phyloP scores from a whole-genome alignment of 1,284 basidiomycete species.

The Ustilago sp. region DNA sequence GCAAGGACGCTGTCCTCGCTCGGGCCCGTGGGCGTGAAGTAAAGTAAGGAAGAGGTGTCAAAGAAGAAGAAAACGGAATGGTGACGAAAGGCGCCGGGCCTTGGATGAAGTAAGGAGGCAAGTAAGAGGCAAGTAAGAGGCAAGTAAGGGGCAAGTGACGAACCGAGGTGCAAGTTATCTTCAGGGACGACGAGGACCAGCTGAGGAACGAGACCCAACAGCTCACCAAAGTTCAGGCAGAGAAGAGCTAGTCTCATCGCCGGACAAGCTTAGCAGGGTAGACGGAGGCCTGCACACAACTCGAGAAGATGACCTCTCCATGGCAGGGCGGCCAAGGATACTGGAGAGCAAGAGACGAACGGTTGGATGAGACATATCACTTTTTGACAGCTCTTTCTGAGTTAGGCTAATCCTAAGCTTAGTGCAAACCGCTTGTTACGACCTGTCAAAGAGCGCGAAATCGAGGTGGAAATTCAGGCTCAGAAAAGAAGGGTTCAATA shows the following conservation, averaged over 20 bases:
- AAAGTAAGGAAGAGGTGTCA: conserved; percentile 11
- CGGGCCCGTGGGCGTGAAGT: conserved; percentile 3
- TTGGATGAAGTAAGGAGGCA: conserved; percentile 34
- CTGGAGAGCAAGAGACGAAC: not conserved
- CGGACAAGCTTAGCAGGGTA: too few species aligned
- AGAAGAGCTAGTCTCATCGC: too few species aligned
- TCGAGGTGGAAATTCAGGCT: not conserved
- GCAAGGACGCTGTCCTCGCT: conserved; percentile 25
- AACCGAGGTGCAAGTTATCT: not conserved
- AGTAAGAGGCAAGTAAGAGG: conserved; percentile 27
- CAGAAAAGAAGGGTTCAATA: not conserved
- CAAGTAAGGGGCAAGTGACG: conserved; percentile 20
- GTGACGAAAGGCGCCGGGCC: conserved; percentile 41
- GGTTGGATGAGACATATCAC: conserved; percentile 23
- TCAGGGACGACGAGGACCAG: not conserved
- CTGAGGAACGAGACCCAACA: not conserved
- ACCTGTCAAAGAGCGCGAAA: conserved; percentile 1
- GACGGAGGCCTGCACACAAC: too few species aligned
- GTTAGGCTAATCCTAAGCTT: too few species aligned
- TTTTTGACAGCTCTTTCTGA: conserved; percentile 25
- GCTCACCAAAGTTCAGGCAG: too few species aligned
- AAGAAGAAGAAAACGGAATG: conserved; percentile 22
- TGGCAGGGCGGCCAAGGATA: too few species aligned
- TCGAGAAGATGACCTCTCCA: too few species aligned
- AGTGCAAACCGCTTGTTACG: not conserved